These are phyloP conservation scores for Ambrosia artemisiifolia DNA, from an alignment of 129 eudicot genomes.

Conservation along the genomic window DNA sequence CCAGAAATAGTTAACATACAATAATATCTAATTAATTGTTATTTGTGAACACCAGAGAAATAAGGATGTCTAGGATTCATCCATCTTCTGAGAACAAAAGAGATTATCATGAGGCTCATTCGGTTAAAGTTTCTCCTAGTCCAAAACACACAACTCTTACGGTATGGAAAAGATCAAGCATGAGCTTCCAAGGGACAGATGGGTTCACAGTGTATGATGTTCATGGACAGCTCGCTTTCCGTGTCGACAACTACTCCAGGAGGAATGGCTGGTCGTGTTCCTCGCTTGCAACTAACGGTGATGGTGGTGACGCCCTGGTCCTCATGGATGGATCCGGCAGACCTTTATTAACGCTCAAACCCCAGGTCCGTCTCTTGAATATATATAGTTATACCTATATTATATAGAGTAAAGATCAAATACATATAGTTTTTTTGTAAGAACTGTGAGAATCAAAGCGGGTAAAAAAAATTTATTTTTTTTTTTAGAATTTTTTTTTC, in stretches of 20 bases:
- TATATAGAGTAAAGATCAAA: too few relatives aligned
- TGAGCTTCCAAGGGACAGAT: conserved; percentile 53
- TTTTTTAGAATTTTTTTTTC: too few relatives aligned
- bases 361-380: not conserved
- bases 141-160: conserved; percentile 27
- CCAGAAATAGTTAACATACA: conserved; percentile 6
- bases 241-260: conserved; percentile 54
- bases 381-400: too few relatives aligned
- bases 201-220: conserved; percentile 46
- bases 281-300: not conserved
- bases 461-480: too few relatives aligned
- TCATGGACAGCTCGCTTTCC: conserved; percentile 35
- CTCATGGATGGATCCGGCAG: not conserved
- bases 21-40: not conserved
- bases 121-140: not conserved
- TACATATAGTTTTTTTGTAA: too few relatives aligned
- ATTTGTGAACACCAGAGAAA: not conserved
- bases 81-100: conserved; percentile 23
- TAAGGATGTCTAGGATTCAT: conserved; percentile 23
- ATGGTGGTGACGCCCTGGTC: conserved; percentile 3
- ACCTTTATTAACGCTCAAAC: not conserved
- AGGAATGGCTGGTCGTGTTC: conserved; percentile 19
- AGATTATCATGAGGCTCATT: not conserved
- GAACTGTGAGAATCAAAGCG: too few relatives aligned
- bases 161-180: conserved; percentile 54